These are phyloP conservation scores for Apodospora peruviana DNA, from an alignment of 495 filamentous ascomycete genomes.

Conservation along the genomic window DNA sequence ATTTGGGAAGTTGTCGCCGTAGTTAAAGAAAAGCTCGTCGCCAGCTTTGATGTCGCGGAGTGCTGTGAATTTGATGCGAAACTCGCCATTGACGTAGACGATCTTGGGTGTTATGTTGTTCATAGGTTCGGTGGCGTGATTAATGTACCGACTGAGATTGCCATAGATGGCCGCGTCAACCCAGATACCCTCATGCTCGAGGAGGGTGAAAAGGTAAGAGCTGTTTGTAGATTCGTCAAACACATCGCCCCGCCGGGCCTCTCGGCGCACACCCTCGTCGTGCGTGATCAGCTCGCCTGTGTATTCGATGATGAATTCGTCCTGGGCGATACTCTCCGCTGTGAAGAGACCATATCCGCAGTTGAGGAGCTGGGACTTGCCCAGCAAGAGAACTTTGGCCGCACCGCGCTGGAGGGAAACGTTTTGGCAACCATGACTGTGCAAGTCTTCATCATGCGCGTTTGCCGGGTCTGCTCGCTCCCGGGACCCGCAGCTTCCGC, in stretches of 20 bases:
- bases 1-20: slow-evolving; percentile 50
- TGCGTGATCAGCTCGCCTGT: slow-evolving; percentile 63
- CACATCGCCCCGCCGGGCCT: slow-evolving; percentile 52
- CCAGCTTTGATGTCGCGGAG: slow-evolving; percentile 52
- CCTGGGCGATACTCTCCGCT: slow-evolving; percentile 53
- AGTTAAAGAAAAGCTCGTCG: slow-evolving; percentile 69
- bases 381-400: slow-evolving; percentile 55
- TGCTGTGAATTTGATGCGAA: slow-evolving; percentile 63
- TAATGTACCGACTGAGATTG: slow-evolving; percentile 61
- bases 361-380: slow-evolving; percentile 50
- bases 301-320: slow-evolving; percentile 66
- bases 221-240: slow-evolving; percentile 56
- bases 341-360: slow-evolving; percentile 63
- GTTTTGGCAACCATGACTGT: slow-evolving; percentile 53
- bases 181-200: slow-evolving; percentile 48
- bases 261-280: slow-evolving; percentile 53
- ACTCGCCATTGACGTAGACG: slow-evolving; percentile 57
- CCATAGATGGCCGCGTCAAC: slow-evolving; percentile 49
- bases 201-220: slow-evolving; percentile 62
- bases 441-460: slow-evolving; percentile 44
- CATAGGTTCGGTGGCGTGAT: slow-evolving; percentile 48
- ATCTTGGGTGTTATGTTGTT: slow-evolving; percentile 51
- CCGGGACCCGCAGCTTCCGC: slow-evolving; percentile 56
- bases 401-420: slow-evolving; percentile 55
- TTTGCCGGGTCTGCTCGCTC: slow-evolving; percentile 59